Evolutionary conservation across 2,329 filamentous ascomycete genomes (phyloP).

Genomic region (Sporothrix schenckii): DNA sequence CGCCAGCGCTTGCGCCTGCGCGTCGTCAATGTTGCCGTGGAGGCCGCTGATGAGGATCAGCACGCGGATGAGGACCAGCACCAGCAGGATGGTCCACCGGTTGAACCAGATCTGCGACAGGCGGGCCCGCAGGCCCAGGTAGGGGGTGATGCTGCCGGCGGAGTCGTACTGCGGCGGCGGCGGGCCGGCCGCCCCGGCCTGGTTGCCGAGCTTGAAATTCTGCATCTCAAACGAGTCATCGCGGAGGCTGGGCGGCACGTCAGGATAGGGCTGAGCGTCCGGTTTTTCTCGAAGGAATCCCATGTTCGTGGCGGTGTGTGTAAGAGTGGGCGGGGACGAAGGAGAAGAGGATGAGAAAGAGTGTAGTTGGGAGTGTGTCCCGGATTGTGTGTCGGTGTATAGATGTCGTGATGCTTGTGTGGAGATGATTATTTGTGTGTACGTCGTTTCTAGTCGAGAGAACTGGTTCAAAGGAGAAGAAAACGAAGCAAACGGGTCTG

Average conservation of each 20-base stretch:
- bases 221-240: constrained; percentile 43
- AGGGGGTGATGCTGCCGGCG: constrained; percentile 77
- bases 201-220: constrained; percentile 44
- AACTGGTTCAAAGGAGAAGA: not conserved
- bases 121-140: constrained; percentile 84
- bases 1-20: constrained; percentile 78
- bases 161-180: constrained; percentile 50
- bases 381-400: not conserved
- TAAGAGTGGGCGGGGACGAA: not conserved
- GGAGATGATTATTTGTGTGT: not conserved
- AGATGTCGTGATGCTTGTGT: constrained; percentile 8
- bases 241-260: constrained; percentile 42
- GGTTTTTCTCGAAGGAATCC: constrained; percentile 39
- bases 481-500: not conserved
- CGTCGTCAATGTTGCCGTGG: constrained; percentile 72
- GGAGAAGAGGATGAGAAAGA: not conserved
- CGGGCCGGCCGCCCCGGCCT: not conserved
- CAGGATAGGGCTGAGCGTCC: constrained; percentile 37
- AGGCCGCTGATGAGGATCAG: constrained; percentile 75
- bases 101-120: constrained; percentile 98
- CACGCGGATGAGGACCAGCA: constrained; percentile 81
- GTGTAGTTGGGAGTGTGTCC: not conserved
- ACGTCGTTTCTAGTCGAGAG: not conserved
- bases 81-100: constrained; percentile 87
- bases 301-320: constrained; percentile 34